Conservation (phyloP, 768 basidiomycete species). For the Trametes villosa region DNA sequence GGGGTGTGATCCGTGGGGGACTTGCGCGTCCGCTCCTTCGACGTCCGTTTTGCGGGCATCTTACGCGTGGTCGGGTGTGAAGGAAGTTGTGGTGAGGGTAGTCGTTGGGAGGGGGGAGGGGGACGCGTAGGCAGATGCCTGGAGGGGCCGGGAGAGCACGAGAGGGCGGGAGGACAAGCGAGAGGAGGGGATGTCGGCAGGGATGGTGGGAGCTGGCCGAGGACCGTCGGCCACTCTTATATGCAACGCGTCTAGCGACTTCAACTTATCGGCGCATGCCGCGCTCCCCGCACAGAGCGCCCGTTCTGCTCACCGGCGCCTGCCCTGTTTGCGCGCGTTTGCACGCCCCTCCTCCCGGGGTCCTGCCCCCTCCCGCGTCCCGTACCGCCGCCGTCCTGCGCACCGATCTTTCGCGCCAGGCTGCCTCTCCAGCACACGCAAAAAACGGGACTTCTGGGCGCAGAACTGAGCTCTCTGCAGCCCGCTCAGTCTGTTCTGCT, state of each 20-base stretch:
- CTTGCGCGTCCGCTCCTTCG: too few species aligned
- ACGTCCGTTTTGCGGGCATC: too few species aligned
- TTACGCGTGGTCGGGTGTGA: too few species aligned
- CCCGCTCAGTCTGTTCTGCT: too few species aligned
- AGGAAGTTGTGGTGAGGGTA: too few species aligned
- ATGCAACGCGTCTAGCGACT: slow-evolving; percentile 16
- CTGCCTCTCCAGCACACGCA: too few species aligned
- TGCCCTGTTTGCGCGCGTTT: neutral
- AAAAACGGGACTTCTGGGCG: too few species aligned
- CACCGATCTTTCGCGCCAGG: neutral
- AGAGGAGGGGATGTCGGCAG: neutral
- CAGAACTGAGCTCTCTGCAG: too few species aligned
- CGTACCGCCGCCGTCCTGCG: neutral
- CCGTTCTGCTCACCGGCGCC: slow-evolving; percentile 5
- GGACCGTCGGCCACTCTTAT: slow-evolving; percentile 4
- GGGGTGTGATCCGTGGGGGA: too few species aligned
- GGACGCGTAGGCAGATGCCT: too few species aligned
- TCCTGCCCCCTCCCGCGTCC: neutral
- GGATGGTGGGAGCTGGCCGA: slow-evolving; percentile 4
- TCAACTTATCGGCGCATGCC: slow-evolving; percentile 14
- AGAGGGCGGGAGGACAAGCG: slow-evolving; percentile 1
- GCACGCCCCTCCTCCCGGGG: neutral
- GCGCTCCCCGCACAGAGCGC: neutral
- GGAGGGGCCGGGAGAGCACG: too few species aligned
- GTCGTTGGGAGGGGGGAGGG: too few species aligned